Evolutionary conservation across 1,284 basidiomycete genomes (phyloP).

Genomic region (Macrocystidia cucumis): DNA sequence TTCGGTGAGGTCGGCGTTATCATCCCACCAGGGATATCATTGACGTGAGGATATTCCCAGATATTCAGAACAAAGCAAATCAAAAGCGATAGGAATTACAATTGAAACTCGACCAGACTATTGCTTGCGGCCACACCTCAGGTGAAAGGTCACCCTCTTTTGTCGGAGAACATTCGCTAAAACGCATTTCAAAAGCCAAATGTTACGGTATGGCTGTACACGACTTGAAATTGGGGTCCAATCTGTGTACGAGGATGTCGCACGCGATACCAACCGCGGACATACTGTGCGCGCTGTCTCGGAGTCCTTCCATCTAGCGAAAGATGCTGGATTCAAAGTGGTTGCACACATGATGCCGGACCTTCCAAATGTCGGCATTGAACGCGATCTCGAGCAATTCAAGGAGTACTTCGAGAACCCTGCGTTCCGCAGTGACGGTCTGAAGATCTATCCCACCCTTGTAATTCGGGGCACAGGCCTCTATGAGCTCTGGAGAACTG

Average conservation of each 20-base stretch:
- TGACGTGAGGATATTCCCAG: slow-evolving; percentile 28
- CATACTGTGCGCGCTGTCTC: slow-evolving; percentile 98
- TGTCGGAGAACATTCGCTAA: neutral
- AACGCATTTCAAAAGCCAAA: slow-evolving; percentile 55
- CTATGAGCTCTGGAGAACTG: slow-evolving; percentile 96
- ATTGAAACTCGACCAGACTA: slow-evolving; percentile 99
- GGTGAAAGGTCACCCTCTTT: slow-evolving; percentile 30
- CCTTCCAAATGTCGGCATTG: slow-evolving; percentile 95
- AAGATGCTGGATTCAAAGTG: slow-evolving; percentile 99
- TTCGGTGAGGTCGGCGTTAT: slow-evolving; percentile 41
- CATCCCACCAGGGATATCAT: too few species aligned
- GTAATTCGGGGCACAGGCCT: slow-evolving; percentile 97
- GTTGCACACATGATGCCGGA: slow-evolving; percentile 99
- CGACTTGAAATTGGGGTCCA: slow-evolving; percentile 98
- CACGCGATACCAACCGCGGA: slow-evolving; percentile 95
- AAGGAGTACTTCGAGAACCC: slow-evolving; percentile 99
- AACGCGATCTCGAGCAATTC: slow-evolving; percentile 98
- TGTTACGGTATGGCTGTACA: slow-evolving; percentile 98
- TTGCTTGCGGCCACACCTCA: slow-evolving; percentile 93
- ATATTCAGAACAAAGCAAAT: slow-evolving; percentile 95
- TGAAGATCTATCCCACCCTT: slow-evolving; percentile 98
- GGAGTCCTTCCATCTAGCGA: slow-evolving; percentile 97
- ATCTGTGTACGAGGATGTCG: slow-evolving; percentile 98
- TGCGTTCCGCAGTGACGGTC: slow-evolving; percentile 92
- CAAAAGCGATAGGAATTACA: slow-evolving; percentile 98